Evolutionary conservation across 2,329 filamentous ascomycete species (phyloP), one percentile per base, ranked within the genome.

Genomic region (Mycocentrospora acerina): DNA sequence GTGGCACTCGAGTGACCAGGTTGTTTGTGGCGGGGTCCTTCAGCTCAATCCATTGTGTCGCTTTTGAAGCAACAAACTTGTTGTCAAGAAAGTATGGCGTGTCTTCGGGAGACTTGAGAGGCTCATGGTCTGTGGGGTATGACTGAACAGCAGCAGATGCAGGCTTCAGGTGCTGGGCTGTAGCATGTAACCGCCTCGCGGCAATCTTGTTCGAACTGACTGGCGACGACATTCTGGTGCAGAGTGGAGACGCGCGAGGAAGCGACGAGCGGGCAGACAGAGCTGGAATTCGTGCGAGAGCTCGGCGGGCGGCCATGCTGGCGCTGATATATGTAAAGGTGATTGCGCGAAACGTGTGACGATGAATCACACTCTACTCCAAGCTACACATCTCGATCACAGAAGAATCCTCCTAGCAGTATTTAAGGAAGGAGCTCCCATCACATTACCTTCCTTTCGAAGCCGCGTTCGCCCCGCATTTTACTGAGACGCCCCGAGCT

Each of bases 21-120:
- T 90, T 86, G 74, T 90, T 91, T 57, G 88, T 91, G 32, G 88
- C 87, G 14, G 88, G 88, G 69, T 93, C 88, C 69, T 87, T 75
- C 50, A 93, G 73, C 59, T 90, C 85, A 65, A 91, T 89, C 76
- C 83, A 89, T 71, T 84, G 74, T 44, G 81, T 77, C 18, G 87
- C 75, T 58, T 77, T 70, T 13, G 86, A 90, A 33, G 77, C 70
- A 37, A 83, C 72, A 63, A 91, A 90, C 66, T 85, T 72, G 72
- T 93, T 93, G 75, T 93, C 80, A 54, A 93, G 65, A 67, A 93
- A 93, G 74, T 86, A 90, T 18, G 82, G 85, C 11, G 88, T 91
- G 64, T 90, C 80, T 55, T 78, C 70, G 25, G 85, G 82, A 42
- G 79, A 69, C 53, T 78, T 60, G 56, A 89, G 82, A 71, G 81